phyloP scores from a whole-genome alignment of 495 filamentous ascomycete species.

The Lichina pygmaea region DNA sequence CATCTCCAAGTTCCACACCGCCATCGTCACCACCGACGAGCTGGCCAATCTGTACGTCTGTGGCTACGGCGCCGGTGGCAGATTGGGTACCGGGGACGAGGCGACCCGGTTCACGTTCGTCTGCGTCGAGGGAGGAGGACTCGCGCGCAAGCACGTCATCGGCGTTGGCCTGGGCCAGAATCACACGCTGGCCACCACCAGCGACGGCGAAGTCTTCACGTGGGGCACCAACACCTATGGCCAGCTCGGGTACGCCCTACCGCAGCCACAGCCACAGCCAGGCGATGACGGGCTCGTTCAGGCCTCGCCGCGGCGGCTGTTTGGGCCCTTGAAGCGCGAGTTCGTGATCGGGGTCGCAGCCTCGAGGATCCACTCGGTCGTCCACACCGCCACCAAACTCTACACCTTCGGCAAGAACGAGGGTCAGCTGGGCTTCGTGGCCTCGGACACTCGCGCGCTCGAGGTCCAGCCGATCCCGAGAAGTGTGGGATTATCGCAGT shows the following conservation, averaged over 20 bases:
- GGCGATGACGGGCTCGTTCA: conserved; percentile 58
- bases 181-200: conserved; percentile 64
- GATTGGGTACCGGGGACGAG: conserved; percentile 76
- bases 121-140: conserved; percentile 43
- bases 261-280: conserved; percentile 17
- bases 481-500: conserved; percentile 66
- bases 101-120: conserved; percentile 62
- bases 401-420: conserved; percentile 94
- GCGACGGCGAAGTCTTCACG: conserved; percentile 59
- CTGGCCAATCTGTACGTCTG: conserved; percentile 82
- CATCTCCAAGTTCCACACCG: conserved; percentile 81
- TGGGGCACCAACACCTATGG: conserved; percentile 79
- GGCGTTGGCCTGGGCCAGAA: conserved; percentile 68
- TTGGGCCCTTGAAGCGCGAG: conserved; percentile 74
- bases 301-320: conserved; percentile 60
- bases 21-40: conserved; percentile 69
- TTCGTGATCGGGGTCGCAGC: conserved; percentile 56
- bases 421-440: conserved; percentile 79
- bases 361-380: conserved; percentile 79
- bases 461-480: conserved; percentile 57
- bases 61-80: conserved; percentile 72
- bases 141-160: conserved; percentile 41
- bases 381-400: conserved; percentile 52
- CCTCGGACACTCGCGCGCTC: conserved; percentile 77
- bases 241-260: conserved; percentile 58